Evolutionary conservation across 2,329 filamentous ascomycete species (phyloP), one percentile per base, ranked within the genome.

Genomic region (Pyrenophora seminiperda): DNA sequence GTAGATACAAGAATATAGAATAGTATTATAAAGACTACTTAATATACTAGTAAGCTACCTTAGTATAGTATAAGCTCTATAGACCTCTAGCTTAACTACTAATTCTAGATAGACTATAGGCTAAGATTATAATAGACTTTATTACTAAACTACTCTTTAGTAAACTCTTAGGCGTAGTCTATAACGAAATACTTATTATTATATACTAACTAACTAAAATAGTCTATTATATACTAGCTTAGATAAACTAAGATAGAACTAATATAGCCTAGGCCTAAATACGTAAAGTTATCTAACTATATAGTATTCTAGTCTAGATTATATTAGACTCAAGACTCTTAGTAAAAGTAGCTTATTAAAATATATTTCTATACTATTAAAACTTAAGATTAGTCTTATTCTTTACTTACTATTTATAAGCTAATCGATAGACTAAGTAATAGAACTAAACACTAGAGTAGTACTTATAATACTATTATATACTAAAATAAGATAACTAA

Each of bases 401-500:
- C 0, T 33, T 1, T 15, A 7, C 19, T 34, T 42, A 19, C 14
- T 17, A 42, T 13, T 5, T 15, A 11, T 10, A 42, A 3, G 33
- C 3, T 2, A 4, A 42, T 33, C 11, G 19, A 11, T 15, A 34
- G 6, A 43, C 17, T 7, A 15, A 43, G 7, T 13, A n/a, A 5
- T 9, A 43, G 10, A 43, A 43, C 31, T 17, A 34, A n/a, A 43
- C 18, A 15, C 29, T 43, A n/a, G n/a, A 43, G 14, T 17, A 33
- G n/a, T 34, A 34, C 19, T 6, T 34, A 1, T 13, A 15, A 4
- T 43, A 6, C 14, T 43, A 43, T 31, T 43, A 17, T 5, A 29
- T 2, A 1, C 18, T 43, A 24, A 5, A 34, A 19, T 10, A 42
- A 7, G 30, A 42, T 7, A 22, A 42, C 19, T 42, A 15, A 3